Conservation (phyloP, 2,329 filamentous ascomycete genomes). For the Aureobasidium leucospermi region DNA sequence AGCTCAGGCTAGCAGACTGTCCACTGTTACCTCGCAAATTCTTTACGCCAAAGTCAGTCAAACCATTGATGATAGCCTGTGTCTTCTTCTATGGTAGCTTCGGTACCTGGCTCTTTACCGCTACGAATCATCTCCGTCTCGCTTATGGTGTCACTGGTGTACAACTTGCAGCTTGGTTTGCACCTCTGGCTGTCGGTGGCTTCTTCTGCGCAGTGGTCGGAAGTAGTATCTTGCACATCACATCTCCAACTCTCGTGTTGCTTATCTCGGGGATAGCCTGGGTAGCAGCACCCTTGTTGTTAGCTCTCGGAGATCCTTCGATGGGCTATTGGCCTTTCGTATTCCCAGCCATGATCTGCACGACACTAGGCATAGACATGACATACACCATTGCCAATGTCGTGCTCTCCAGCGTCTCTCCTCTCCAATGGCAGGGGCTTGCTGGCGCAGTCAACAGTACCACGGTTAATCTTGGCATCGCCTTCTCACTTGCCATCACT, state of each 20-base stretch:
- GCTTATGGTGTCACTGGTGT: slow-evolving; percentile 20
- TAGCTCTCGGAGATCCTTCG: slow-evolving; percentile 26
- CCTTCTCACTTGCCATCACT: slow-evolving; percentile 28
- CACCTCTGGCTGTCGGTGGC: slow-evolving; percentile 28
- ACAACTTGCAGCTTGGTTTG: slow-evolving; percentile 28
- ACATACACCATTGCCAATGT: slow-evolving; percentile 30
- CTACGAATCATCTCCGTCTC: slow-evolving; percentile 6
- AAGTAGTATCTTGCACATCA: slow-evolving; percentile 25
- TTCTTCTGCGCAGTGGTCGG: slow-evolving; percentile 26
- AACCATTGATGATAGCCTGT: slow-evolving; percentile 26
- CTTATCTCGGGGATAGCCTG: slow-evolving; percentile 27
- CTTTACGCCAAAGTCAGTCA: slow-evolving; percentile 26
- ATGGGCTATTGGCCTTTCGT: slow-evolving; percentile 29
- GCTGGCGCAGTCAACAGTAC: slow-evolving; percentile 30
- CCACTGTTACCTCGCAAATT: slow-evolving; percentile 31
- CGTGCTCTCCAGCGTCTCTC: slow-evolving; percentile 26
- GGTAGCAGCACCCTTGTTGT: slow-evolving; percentile 29
- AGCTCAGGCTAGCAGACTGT: slow-evolving; percentile 27
- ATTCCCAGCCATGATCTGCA: slow-evolving; percentile 31
- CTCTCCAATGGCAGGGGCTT: slow-evolving; percentile 27
- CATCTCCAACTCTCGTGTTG: slow-evolving; percentile 25
- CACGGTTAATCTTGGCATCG: slow-evolving; percentile 30
- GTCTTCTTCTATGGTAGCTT: slow-evolving; percentile 32
- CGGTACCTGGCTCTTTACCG: slow-evolving; percentile 28
- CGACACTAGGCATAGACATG: slow-evolving; percentile 29